Base-by-base conservation (phyloP, 768 basidiomycete genomes). In the Russula griseocarnosa region DNA sequence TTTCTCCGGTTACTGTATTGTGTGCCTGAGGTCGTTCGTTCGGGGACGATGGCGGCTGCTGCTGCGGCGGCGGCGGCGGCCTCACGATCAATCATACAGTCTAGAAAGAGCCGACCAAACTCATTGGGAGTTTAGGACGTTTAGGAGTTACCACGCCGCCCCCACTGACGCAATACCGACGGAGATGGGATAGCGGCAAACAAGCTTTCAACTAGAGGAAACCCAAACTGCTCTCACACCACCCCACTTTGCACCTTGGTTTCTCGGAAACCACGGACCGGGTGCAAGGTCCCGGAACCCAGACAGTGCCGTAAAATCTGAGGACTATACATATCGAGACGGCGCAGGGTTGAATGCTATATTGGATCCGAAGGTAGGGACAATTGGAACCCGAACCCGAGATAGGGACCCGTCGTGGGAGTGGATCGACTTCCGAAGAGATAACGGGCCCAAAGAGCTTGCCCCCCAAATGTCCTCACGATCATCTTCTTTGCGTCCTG, bases 141-240 rank as follows among this genome's bases (percentile, higher is more conserved):
- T 7, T 24, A 11, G 34, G 36, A 26, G 24, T 4, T 20, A 2
- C 9, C 2, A 36, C 11, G 36, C 36, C 20, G 32, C 52, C 58
- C 40, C 28, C 28, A 32, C 50, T 44, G 50, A 60, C 50, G 59
- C 50, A 60, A 60, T 60, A 7, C 32, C 52, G 38, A 22, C 34
- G 1, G n/a, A 22, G 9, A n/a, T 7, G 34, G 47, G 36, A 44
- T 10, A 16, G 28, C 3, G 6, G 16, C 10, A 63, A 63, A 63
- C 62, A 63, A 63, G 62, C 62, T 63, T 63, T 63, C 62, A 24
- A 54, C n/a, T 13, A 60, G 63, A 65, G 54, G 18, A 42, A 50
- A 51, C 58, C 28, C 47, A 55, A 65, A 60, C 14, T 7, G 53
- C 32, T 28, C 55, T 18, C 24, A 26, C 18, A 11, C 2, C 51